Evolutionary conservation across 163 green algal genomes (phyloP), one percentile per base, ranked within the genome.

Genomic region (Coccomyxa subellipsoidea): DNA sequence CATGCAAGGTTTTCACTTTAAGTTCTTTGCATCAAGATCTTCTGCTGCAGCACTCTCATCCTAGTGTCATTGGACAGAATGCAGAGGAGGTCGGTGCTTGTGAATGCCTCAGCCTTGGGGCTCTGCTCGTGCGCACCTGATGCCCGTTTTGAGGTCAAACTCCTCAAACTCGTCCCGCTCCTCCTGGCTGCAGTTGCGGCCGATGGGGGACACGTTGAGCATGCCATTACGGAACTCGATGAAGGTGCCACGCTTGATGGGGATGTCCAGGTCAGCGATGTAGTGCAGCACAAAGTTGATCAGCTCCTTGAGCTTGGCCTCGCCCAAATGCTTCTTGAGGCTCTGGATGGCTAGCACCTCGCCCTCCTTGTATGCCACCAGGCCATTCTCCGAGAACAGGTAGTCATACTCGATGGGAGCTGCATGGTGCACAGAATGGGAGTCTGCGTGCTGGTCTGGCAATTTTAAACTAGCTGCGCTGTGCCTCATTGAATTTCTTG

Each of bases 191-290:
- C 97, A 99, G 87, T 99, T 99, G 47, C 97, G 89, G 38, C 97
- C 97, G 76, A 99, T 98, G 69, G 97, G 97, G 0, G 90, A 97
- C 5, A 99, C 94, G 81, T 99, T 99, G 35, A 99, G 85, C 97
- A 99, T 99, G 79, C 97, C 97, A 69, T 96, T 98, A 36, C 97
- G 90, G 88, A 99, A 99, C 92, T 99, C 97, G 10, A 99, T 94
- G 81, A 99, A 99, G 3, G 97, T 99, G 80, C 97, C 97, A 32
- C 96, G 90, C 90, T 99, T 99, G 86, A 99, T 92, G 25, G 97
- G 97, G 83, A 99, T 98, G 87, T 99, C 94, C 69, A 99, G 91
- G 83, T 99, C 95, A 7, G 97, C 94, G 70, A 99, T 92, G 87
- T 98, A 98, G 78, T 97, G 89, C 76, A 99, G 90, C 27, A 94